These are phyloP conservation scores for Brettanomyces anomalus DNA, from an alignment of 805 yeast species.

Conservation along the genomic window DNA sequence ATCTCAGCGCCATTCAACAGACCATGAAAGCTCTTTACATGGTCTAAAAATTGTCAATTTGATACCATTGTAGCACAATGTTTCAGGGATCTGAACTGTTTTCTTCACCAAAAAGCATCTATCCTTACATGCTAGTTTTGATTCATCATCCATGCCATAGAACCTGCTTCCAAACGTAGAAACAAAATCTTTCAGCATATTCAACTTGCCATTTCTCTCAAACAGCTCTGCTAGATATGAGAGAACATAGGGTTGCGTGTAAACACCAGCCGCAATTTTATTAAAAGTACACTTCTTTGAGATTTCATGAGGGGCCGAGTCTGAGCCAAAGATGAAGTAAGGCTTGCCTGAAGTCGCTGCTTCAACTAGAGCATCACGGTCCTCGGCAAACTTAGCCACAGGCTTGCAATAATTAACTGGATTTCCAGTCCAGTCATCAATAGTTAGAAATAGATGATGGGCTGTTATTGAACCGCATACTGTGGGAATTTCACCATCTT, in stretches of 20 bases:
- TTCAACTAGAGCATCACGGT: slow-evolving; percentile 65
- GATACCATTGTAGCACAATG: slow-evolving; percentile 32
- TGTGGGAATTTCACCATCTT: slow-evolving; percentile 28
- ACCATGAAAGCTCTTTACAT: slow-evolving; percentile 66
- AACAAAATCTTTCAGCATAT: slow-evolving; percentile 65
- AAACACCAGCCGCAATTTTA: slow-evolving; percentile 98
- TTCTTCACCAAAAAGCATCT: slow-evolving; percentile 48
- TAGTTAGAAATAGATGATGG: slow-evolving; percentile 81
- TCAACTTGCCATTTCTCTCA: slow-evolving; percentile 53
- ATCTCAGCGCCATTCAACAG: slow-evolving; percentile 54
- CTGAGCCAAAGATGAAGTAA: slow-evolving; percentile 93
- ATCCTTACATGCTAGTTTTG: slow-evolving; percentile 35
- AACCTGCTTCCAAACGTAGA: slow-evolving; percentile 64
- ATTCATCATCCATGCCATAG: slow-evolving; percentile 43
- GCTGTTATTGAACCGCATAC: slow-evolving; percentile 96
- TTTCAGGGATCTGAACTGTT: slow-evolving; percentile 49
- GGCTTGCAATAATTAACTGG: slow-evolving; percentile 96
- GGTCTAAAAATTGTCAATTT: slow-evolving; percentile 81
- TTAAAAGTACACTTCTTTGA: slow-evolving; percentile 64
- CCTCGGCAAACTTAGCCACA: slow-evolving; percentile 88
- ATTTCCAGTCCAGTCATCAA: slow-evolving; percentile 95
- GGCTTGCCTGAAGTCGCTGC: slow-evolving; percentile 93
- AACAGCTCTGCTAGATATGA: slow-evolving; percentile 84
- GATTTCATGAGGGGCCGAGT: slow-evolving; percentile 94
- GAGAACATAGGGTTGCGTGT: slow-evolving; percentile 76